phyloP scores from a whole-genome alignment of 106 monocot species.

The Allium sativum region DNA sequence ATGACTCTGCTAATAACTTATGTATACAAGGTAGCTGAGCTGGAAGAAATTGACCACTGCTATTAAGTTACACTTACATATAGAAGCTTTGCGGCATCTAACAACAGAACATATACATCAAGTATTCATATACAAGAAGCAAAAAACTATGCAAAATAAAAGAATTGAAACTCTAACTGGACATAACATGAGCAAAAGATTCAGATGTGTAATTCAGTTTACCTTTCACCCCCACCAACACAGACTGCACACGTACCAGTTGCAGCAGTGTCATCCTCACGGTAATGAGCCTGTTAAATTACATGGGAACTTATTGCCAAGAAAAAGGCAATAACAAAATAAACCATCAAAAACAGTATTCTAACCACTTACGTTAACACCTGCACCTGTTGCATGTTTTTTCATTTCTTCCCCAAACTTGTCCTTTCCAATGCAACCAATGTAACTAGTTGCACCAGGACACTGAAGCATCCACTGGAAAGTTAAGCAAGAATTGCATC shows the following conservation, averaged over 20 bases:
- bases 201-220: not conserved
- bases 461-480: conserved; percentile 96
- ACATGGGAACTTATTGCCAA: not conserved
- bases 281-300: conserved; percentile 62
- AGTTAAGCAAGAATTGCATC: not conserved
- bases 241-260: conserved; percentile 97
- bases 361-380: conserved; percentile 61
- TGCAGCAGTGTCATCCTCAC: conserved; percentile 59
- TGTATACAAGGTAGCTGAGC: too few species aligned
- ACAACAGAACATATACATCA: too few species aligned
- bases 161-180: too few species aligned
- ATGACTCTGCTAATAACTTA: too few species aligned
- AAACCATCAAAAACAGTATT: not conserved
- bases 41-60: too few species aligned
- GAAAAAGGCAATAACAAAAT: not conserved
- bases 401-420: conserved; percentile 98
- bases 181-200: too few species aligned
- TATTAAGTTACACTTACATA: too few species aligned
- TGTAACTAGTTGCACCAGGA: conserved; percentile 94
- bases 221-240: conserved; percentile 92
- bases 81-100: too few species aligned
- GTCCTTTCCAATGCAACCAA: conserved; percentile 94
- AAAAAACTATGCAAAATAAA: too few species aligned
- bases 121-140: too few species aligned
- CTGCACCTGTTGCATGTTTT: conserved; percentile 56